A percentile compares a stretch with the other conserved stretches of the same genome.
phyloP scores from a whole-genome alignment of 805 yeast species.

The Gaillardinia entomophila region DNA sequence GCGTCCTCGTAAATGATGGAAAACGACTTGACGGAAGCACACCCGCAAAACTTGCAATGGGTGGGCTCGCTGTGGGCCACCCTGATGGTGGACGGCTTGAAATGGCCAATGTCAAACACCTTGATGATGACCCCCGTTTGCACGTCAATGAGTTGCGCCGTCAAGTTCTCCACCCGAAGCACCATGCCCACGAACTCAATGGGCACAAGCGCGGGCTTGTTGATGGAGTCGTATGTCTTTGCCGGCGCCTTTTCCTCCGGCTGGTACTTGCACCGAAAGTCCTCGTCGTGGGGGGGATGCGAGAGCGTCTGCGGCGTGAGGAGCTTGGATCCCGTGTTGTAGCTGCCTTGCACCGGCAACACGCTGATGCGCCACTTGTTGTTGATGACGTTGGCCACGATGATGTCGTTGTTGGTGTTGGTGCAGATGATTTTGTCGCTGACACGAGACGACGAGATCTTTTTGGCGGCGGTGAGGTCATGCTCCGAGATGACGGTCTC shows the following conservation, averaged over 20 bases:
- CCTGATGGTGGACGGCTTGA: slow-evolving; percentile 52
- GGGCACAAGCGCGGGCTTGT: slow-evolving; percentile 40
- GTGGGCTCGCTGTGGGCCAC: slow-evolving; percentile 82
- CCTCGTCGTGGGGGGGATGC: too few species aligned
- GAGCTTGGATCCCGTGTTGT: slow-evolving; percentile 30
- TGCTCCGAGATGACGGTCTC: slow-evolving; percentile 10
- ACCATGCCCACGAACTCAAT: slow-evolving; percentile 74
- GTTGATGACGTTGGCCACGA: slow-evolving; percentile 60
- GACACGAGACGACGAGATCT: slow-evolving; percentile 64
- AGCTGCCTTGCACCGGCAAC: slow-evolving; percentile 42
- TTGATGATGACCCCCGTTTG: slow-evolving; percentile 71
- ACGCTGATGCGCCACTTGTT: slow-evolving; percentile 58
- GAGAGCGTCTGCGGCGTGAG: slow-evolving; percentile 7
- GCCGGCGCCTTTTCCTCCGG: slow-evolving; percentile 15
- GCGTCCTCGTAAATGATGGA: slow-evolving; percentile 66
- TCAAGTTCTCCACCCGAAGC: slow-evolving; percentile 48
- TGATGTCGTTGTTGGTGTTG: slow-evolving; percentile 42
- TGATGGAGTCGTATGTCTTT: slow-evolving; percentile 33
- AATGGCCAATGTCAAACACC: slow-evolving; percentile 55
- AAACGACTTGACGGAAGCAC: slow-evolving; percentile 70
- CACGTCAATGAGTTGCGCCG: slow-evolving; percentile 68
- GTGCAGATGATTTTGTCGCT: slow-evolving; percentile 64
- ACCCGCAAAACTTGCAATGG: slow-evolving; percentile 88
- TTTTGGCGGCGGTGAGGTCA: slow-evolving; percentile 42
- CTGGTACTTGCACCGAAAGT: neutral